Evolutionary conservation across 192 early-diverging fungal genomes (phyloP), one percentile per base, ranked within the genome.

Genomic region (Rhizoclosmatium sp.): DNA sequence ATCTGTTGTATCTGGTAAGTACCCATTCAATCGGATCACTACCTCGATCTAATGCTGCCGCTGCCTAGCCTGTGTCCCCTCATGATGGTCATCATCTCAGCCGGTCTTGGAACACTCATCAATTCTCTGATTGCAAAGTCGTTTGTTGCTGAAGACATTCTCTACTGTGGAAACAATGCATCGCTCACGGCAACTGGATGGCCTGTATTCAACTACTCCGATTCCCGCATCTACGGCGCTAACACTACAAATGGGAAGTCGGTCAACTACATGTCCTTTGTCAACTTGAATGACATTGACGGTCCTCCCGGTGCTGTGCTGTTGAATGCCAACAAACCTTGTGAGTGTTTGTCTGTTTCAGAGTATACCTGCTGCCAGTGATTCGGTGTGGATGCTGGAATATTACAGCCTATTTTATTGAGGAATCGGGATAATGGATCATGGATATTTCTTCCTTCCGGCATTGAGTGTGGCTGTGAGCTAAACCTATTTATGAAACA

Each of bases 81-180:
- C 31, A 65, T 93, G 19, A 93, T 93, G 91, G 91, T 93, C 51
- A 80, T 86, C 7, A 89, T 93, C 71, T 82, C 88, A n/a, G 84
- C 82, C 62, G 71, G 86, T 2, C 72, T 92, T 71, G 90, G 90
- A 23, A 83, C 82, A 16, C 78, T 90, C 23, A 85, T 93, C 49
- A 84, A 85, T 48, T 12, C 46, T n/a, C 66, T 92, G 16, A 88
- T 93, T 75, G 77, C 81, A 46, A 87, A 85, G 65, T 67, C 82
- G 5, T 71, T 78, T 44, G 78, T 86, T 31, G 76, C 85, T 54
- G 69, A 78, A 70, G 77, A 78, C 46, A 60, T 78, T 45, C 46
- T 78, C 3, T 82, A 82, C 74, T 85, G 83, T 64, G 69, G 78
- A 61, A 80, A 78, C 60, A 62, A 71, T 49, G 44, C 71, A 48